Conservation (phyloP, 1,139 yeast genomes). For the Candida mesenterica region DNA sequence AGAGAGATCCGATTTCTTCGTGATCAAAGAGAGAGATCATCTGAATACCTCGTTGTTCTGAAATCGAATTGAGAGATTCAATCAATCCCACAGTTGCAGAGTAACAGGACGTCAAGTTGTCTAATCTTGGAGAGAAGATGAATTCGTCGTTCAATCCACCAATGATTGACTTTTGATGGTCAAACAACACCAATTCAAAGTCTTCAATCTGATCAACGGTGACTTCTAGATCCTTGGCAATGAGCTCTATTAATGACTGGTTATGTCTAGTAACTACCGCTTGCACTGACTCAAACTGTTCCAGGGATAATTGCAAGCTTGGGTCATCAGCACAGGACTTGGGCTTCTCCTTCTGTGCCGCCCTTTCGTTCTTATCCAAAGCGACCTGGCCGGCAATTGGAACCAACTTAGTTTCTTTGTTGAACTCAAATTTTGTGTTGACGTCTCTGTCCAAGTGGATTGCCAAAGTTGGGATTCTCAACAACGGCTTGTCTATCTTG, state of each 20-base stretch:
- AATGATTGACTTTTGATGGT: conserved; percentile 74
- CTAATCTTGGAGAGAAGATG: conserved; percentile 89
- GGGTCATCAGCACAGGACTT: conserved; percentile 49
- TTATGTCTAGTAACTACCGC: conserved; percentile 74
- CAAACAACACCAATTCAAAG: conserved; percentile 85
- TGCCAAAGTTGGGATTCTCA: conserved; percentile 93
- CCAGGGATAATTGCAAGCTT: conserved; percentile 41
- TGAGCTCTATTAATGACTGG: conserved; percentile 60
- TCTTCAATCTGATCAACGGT: conserved; percentile 64
- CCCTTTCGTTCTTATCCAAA: conserved; percentile 28
- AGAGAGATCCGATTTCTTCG: conserved; percentile 90
- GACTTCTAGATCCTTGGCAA: conserved; percentile 64
- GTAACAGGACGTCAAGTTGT: conserved; percentile 84
- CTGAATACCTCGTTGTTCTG: conserved; percentile 56
- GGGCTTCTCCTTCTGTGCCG: conserved; percentile 19
- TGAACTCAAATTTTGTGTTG: conserved; percentile 78
- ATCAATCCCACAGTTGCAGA: conserved; percentile 73
- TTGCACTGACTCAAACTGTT: conserved; percentile 65
- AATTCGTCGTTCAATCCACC: conserved; percentile 93
- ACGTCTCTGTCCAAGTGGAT: conserved; percentile 84
- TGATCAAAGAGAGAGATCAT: conserved; percentile 85
- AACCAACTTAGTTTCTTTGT: conserved; percentile 79
- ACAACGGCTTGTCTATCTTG: conserved; percentile 76
- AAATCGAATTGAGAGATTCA: conserved; percentile 46
- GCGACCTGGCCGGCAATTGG: conserved; percentile 81